phyloP scores from a whole-genome alignment of 805 yeast species.

The Candida golubevii region DNA sequence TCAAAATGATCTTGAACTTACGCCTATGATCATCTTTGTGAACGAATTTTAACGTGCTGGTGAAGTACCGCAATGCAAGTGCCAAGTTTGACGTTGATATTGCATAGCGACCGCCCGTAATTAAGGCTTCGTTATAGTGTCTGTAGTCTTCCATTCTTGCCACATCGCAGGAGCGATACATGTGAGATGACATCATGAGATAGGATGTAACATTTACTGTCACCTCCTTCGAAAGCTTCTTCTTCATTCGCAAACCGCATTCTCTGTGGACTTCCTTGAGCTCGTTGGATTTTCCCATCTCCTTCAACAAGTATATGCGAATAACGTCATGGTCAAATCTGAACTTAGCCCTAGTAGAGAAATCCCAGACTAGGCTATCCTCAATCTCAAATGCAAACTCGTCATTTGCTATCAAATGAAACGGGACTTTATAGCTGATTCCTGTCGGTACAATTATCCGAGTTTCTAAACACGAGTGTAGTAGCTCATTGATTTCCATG shows the following conservation, averaged over 20 bases:
- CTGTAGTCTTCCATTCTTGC: constrained; percentile 30
- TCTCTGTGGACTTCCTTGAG: constrained; percentile 30
- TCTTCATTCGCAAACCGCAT: constrained; percentile 41
- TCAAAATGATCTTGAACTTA: constrained; percentile 22
- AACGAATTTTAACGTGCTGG: constrained; percentile 29
- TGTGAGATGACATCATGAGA: constrained; percentile 38
- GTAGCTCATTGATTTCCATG: constrained; percentile 25
- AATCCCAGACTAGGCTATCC: constrained; percentile 27
- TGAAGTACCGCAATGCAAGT: constrained; percentile 38
- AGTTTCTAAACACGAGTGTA: constrained; percentile 31
- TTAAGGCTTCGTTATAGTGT: constrained; percentile 35
- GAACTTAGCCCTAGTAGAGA: constrained; percentile 35
- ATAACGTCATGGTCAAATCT: constrained; percentile 40
- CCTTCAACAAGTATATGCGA: constrained; percentile 27
- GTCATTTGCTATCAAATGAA: constrained; percentile 30
- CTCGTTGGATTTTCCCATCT: constrained; percentile 23
- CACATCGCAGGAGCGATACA: constrained; percentile 32
- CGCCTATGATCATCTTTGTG: constrained; percentile 16
- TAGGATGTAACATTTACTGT: constrained; percentile 20
- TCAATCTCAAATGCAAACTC: constrained; percentile 27
- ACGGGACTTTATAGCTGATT: constrained; percentile 45
- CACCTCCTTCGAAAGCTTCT: constrained; percentile 16
- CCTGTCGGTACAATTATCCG: constrained; percentile 36
- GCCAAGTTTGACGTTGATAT: constrained; percentile 40
- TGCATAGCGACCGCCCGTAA: constrained; percentile 43